Base-by-base conservation (phyloP, 495 filamentous ascomycete genomes). In the Chaetomidium leptoderma region DNA sequence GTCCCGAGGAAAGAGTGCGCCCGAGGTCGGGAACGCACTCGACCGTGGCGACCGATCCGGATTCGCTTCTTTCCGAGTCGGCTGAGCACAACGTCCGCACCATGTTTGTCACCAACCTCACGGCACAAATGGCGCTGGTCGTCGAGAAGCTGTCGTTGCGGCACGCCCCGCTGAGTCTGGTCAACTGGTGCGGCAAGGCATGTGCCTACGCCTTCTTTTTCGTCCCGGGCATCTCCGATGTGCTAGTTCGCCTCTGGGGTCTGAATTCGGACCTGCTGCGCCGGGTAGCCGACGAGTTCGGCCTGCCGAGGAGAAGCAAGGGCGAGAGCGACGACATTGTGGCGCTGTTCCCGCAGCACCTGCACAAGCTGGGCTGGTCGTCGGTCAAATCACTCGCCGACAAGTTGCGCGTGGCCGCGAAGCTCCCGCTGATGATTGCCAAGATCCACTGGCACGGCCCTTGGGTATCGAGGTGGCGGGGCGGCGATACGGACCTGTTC, bases 151-250 rank as follows among this genome's bases (percentile, higher is more conserved):
- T 97, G 88, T 92, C 89, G 8, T 75, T 91, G 62, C 83, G 90
- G 64, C 86, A 89, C 65, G 89, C 91, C n/a, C 89, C 93, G n/a
- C 84, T 89, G 36, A 95, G 89, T 66, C 71, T 97, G 58, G 91
- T 97, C 45, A 85, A 87, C 32, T 98, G 96, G 73, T 93, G 90
- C 66, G 93, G 92, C 50, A 97, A 95, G 71, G 90, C 91, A 16
- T 88, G 86, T 63, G 93, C 93, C 9, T 97, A 96, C 71, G 93
- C 93, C 33, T 98, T 96, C 72, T 95, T 93, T 67, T 97, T 96
- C 69, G 93, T 90, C 37, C 88, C 91, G 0, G 91, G 91, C 17
- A 81, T 96, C 55, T 87, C 91, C 36, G 92, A 97, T 63, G 83
- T 92, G 37, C 77, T 97, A 51, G 83, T 95, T 27, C 81, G 90